Evolutionary conservation across 495 filamentous ascomycete genomes (phyloP), one percentile per base, ranked within the genome.

Genomic region (Friedmanniomyces simplex): DNA sequence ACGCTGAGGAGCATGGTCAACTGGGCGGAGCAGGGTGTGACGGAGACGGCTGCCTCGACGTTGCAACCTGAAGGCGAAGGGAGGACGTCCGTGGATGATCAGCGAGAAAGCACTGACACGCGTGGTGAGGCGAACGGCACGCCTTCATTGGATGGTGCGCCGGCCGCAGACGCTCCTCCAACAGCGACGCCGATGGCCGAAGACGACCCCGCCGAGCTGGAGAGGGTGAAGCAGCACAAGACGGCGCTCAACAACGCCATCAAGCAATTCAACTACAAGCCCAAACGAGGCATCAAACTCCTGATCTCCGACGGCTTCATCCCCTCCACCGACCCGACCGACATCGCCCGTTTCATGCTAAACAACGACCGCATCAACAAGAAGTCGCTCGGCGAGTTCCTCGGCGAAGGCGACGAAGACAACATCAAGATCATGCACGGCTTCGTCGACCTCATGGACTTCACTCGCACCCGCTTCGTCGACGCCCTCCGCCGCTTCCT

Each of bases 401-500:
- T 99, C 12, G 93, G 93, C 28, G 93, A 99, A 70, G 91, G 88
- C 18, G 91, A 97, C 25, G 74, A 84, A 1, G 83, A 89, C 64
- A 95, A 97, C 66, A 86, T 99, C 61, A 88, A 89, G 25, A 94
- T 88, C 57, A 99, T 99, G 93, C 94, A 99, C 69, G 88, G 90
- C 7, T 99, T 97, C 65, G 91, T 99, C 2, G 91, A 99, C 58
- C 68, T 72, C 22, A 97, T 99, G 91, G 88, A 96, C 42, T 99
- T 99, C 58, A 76, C 81, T n/a, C 88, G 87, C 68, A 86, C 86
- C 48, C 86, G 90, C 11, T 99, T 99, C 60, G 91, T 96, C 13
- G 93, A 95, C 72, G 83, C 93, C 21, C 74, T 99, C 13, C 82
- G 93, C 25, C 80, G 86, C 51, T 99, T 97, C 66, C 74, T 99